Evolutionary conservation across 345 rosid genomes (phyloP).

Genomic region (Citrus australasica): DNA sequence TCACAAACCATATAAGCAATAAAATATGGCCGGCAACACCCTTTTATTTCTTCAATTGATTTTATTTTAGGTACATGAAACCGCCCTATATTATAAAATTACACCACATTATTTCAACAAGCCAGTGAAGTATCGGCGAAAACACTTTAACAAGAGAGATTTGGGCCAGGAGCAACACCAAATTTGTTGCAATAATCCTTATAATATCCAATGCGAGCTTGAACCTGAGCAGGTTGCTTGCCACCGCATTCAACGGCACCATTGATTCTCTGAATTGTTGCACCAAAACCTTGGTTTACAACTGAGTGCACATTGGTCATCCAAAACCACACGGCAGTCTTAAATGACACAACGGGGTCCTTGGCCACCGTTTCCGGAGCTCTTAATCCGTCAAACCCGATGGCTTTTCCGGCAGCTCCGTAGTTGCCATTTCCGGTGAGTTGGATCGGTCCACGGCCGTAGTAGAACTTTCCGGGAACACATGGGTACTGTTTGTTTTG

Average conservation of each 20-base stretch:
- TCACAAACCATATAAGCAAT: neutral
- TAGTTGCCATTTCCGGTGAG: constrained; percentile 70
- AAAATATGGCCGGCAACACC: neutral
- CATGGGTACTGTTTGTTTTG: constrained; percentile 48
- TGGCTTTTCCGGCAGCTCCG: constrained; percentile 51
- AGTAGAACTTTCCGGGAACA: constrained; percentile 49
- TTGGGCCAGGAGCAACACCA: neutral
- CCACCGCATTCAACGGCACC: neutral
- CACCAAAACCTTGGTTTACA: constrained; percentile 38
- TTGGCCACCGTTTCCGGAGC: constrained; percentile 65
- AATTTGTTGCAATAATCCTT: constrained; percentile 4
- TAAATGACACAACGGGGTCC: constrained; percentile 54
- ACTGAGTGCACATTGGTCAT: constrained; percentile 44
- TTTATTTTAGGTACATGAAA: too few species aligned
- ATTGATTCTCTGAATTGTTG: constrained; percentile 1
- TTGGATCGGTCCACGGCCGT: constrained; percentile 69
- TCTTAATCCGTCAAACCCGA: constrained; percentile 48
- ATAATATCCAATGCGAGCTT: neutral
- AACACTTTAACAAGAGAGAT: neutral
- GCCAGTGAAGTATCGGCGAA: neutral
- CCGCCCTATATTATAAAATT: neutral
- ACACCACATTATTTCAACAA: neutral
- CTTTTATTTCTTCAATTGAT: neutral
- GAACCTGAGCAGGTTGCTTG: neutral
- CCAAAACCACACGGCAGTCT: constrained; percentile 79